These are phyloP conservation scores for Escovopsis sp. DNA, from an alignment of 2,329 filamentous ascomycete genomes.

Conservation along the genomic window DNA sequence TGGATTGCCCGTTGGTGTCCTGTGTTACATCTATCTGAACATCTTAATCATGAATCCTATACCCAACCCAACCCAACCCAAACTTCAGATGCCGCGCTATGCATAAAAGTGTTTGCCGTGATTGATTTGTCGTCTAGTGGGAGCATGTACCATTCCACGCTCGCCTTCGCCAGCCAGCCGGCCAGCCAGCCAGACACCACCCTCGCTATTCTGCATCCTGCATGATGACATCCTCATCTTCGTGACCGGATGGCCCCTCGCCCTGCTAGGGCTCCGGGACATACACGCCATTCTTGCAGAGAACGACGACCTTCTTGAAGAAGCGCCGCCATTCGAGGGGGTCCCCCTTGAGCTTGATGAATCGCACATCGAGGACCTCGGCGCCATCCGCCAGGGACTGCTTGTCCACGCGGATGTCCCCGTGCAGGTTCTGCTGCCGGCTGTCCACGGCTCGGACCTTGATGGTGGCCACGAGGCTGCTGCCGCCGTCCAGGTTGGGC, in stretches of 20 bases:
- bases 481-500: slow-evolving; percentile 28
- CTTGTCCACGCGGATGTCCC: slow-evolving; percentile 60
- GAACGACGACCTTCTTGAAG: slow-evolving; percentile 86
- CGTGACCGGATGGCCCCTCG: slow-evolving; percentile 8
- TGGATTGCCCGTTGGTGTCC: no score
- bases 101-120: no score
- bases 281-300: slow-evolving; percentile 76
- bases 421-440: slow-evolving; percentile 56
- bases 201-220: background rate
- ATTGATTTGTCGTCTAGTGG: background rate
- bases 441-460: slow-evolving; percentile 63
- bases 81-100: no score
- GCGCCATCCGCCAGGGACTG: slow-evolving; percentile 38
- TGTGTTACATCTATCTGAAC: no score
- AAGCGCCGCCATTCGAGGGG: slow-evolving; percentile 91
- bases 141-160: background rate
- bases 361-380: slow-evolving; percentile 70
- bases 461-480: slow-evolving; percentile 45
- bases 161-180: background rate
- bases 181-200: background rate
- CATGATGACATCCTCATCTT: background rate
- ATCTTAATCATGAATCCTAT: no score
- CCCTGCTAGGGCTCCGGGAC: slow-evolving; percentile 25
- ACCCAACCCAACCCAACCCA: no score
- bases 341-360: slow-evolving; percentile 90